phyloP scores from a whole-genome alignment of 2,329 filamentous ascomycete species.

The Tricladium varicosporioides region DNA sequence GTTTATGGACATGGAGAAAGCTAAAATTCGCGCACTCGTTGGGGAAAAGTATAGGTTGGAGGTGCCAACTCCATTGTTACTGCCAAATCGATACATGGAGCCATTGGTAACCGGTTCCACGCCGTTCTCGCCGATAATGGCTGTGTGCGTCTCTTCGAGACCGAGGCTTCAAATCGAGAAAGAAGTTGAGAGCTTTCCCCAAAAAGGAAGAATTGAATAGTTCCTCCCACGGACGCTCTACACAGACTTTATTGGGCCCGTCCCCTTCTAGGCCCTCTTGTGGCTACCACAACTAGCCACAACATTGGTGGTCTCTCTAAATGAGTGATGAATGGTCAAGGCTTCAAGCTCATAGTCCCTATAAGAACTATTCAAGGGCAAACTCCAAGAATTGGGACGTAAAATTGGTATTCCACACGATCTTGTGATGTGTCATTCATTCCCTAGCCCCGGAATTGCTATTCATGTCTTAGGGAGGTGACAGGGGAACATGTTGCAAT shows the following conservation, averaged over 20 bases:
- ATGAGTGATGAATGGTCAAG: conserved; percentile 49
- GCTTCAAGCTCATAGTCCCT: conserved; percentile 74
- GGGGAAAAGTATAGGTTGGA: conserved; percentile 79
- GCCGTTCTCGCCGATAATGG: conserved; percentile 86
- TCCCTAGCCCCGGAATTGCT: conserved; percentile 70
- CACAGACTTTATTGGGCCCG: conserved; percentile 58
- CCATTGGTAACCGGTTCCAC: conserved; percentile 78
- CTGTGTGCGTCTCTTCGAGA: conserved; percentile 80
- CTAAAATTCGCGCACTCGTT: conserved; percentile 76
- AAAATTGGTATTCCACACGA: conserved; percentile 69
- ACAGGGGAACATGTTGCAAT: conserved; percentile 78
- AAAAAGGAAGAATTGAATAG: conserved; percentile 77
- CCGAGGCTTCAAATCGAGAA: conserved; percentile 75
- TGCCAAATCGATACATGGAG: conserved; percentile 79
- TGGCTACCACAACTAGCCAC: conserved; percentile 74
- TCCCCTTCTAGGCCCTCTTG: conserved; percentile 69
- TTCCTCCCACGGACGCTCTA: conserved; percentile 80
- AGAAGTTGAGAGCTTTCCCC: conserved; percentile 62
- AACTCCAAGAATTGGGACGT: conserved; percentile 68
- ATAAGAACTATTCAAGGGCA: conserved; percentile 79
- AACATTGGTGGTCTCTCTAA: conserved; percentile 65
- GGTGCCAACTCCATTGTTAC: conserved; percentile 90
- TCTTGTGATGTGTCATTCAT: conserved; percentile 77
- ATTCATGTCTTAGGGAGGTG: conserved; percentile 79
- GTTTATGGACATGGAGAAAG: conserved; percentile 79